Evolutionary conservation across 805 yeast species (phyloP).

Genomic region (Wickerhamiella kurtzmanii): DNA sequence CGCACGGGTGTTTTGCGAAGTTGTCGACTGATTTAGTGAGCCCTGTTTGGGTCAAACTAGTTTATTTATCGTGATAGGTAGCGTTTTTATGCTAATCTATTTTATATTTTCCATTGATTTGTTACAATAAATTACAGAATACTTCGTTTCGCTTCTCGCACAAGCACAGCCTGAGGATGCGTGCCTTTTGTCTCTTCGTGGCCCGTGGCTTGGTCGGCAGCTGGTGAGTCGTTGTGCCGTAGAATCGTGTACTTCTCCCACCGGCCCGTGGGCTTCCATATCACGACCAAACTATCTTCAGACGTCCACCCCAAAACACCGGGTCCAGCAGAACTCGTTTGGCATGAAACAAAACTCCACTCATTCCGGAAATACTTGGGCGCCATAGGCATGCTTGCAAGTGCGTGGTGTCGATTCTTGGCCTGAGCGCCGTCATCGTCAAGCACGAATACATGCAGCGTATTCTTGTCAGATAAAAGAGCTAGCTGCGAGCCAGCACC

Average conservation of each 20-base stretch:
- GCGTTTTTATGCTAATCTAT: too few species aligned
- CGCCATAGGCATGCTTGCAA: constrained; percentile 50
- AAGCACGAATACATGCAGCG: constrained; percentile 74
- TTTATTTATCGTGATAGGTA: too few species aligned
- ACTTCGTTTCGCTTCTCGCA: not conserved
- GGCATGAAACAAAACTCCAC: constrained; percentile 76
- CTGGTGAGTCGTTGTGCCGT: constrained; percentile 30
- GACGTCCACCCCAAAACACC: constrained; percentile 65
- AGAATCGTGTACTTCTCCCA: constrained; percentile 80
- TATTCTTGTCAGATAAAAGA: constrained; percentile 75
- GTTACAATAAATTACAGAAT: too few species aligned
- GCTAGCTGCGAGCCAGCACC: constrained; percentile 67
- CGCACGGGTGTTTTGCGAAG: constrained; percentile 21
- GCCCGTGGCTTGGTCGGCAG: too few species aligned
- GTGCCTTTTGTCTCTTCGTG: constrained; percentile 18
- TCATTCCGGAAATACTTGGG: constrained; percentile 68
- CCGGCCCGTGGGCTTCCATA: constrained; percentile 60
- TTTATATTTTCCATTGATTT: too few species aligned
- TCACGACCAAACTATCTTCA: constrained; percentile 54
- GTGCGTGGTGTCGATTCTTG: constrained; percentile 44
- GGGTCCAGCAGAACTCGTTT: constrained; percentile 30
- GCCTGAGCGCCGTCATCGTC: constrained; percentile 7
- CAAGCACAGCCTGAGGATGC: not conserved
- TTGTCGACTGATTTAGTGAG: constrained; percentile 24
- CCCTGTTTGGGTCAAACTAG: not conserved